Evolutionary conservation across 805 yeast species (phyloP).

Genomic region (Lipomyces yamanashiensis): DNA sequence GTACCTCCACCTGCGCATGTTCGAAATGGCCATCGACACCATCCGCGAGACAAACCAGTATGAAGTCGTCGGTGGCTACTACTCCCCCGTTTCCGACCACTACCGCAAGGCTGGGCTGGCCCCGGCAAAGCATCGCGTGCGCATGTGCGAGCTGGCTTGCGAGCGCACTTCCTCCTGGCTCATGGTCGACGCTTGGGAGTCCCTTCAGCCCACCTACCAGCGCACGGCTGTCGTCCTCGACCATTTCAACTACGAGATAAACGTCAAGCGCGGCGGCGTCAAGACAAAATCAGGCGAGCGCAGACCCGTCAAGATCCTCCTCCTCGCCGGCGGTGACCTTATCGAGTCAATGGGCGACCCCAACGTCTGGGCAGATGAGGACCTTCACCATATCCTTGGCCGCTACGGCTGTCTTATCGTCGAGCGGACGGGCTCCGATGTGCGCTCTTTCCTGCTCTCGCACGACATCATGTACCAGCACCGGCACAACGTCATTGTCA

Average conservation of each 20-base stretch:
- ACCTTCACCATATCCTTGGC: constrained; percentile 92
- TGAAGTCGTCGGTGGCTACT: constrained; percentile 95
- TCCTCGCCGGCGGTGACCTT: constrained; percentile 95
- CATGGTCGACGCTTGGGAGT: constrained; percentile 99
- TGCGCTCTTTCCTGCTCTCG: constrained; percentile 83
- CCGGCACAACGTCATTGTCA: constrained; percentile 82
- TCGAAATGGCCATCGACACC: constrained; percentile 94
- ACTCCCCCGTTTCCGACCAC: constrained; percentile 84
- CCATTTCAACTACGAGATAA: constrained; percentile 94
- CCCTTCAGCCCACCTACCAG: constrained; percentile 85
- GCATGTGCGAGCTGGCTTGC: constrained; percentile 98
- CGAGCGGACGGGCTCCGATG: constrained; percentile 96
- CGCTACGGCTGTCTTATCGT: constrained; percentile 95
- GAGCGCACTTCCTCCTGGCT: constrained; percentile 96
- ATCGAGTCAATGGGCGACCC: constrained; percentile 99
- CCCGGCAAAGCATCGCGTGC: constrained; percentile 82
- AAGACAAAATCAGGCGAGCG: constrained; percentile 51
- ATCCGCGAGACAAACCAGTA: constrained; percentile 89
- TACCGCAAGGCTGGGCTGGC: constrained; percentile 94
- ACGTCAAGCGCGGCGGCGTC: constrained; percentile 87
- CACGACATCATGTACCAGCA: constrained; percentile 99
- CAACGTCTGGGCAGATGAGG: constrained; percentile 97
- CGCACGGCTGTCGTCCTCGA: constrained; percentile 95
- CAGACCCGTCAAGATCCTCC: constrained; percentile 91
- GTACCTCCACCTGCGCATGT: constrained; percentile 92